Evolutionary conservation across 31 red algal species (phyloP).

Genomic region (Odonthalia washingtoniensis): DNA sequence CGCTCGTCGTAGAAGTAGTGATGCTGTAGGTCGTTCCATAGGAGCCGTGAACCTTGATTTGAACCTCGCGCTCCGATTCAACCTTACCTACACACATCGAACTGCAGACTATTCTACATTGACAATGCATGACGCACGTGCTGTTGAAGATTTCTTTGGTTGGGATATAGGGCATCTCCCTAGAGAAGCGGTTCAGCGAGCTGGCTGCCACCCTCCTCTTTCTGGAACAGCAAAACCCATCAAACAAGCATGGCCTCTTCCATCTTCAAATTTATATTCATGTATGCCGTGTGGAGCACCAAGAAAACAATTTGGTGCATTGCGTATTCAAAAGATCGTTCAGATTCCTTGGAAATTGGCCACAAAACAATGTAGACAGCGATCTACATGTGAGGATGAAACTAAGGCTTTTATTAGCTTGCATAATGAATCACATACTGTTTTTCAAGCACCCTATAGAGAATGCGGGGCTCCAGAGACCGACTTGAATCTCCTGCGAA

Average conservation of each 20-base stretch:
- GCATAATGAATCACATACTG: conserved; percentile 40
- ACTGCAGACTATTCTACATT: conserved; percentile 66
- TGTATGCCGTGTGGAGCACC: conserved; percentile 59
- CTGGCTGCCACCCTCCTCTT: no score
- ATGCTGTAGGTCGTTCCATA: conserved; percentile 81
- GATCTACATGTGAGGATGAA: conserved; percentile 16
- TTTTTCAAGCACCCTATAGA: conserved; percentile 46
- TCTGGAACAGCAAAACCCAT: no score
- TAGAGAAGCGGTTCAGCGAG: conserved; percentile 49
- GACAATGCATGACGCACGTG: conserved; percentile 37
- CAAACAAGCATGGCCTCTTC: conserved; percentile 51
- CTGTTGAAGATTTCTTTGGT: conserved; percentile 75
- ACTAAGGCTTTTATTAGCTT: conserved; percentile 21
- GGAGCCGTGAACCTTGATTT: conserved; percentile 64
- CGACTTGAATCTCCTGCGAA: conserved; percentile 54
- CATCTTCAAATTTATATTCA: conserved; percentile 18
- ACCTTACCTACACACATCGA: conserved; percentile 77
- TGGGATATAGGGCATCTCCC: conserved; percentile 63
- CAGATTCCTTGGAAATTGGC: conserved; percentile 44
- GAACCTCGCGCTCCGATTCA: conserved; percentile 59
- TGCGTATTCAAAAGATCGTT: conserved; percentile 56
- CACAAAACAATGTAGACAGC: conserved; percentile 6
- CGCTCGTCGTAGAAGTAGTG: conserved; percentile 51
- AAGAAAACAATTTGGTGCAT: conserved; percentile 10
- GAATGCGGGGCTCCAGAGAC: conserved; percentile 57